Evolutionary conservation across 805 yeast species (phyloP).

Genomic region (Nakazawaea ishiwadae): DNA sequence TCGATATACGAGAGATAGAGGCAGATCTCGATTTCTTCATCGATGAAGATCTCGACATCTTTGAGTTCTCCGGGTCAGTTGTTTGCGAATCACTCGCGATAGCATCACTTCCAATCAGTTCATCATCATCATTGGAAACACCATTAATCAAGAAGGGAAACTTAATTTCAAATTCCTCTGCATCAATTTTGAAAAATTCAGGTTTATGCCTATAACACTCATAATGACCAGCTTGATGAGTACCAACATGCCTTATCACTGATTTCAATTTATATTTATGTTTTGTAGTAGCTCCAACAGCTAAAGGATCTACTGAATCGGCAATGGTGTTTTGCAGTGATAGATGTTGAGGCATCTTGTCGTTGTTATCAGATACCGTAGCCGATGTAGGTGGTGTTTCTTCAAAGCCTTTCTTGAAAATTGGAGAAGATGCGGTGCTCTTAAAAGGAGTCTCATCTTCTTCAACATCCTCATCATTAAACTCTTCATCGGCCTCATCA

Average conservation of each 20-base stretch:
- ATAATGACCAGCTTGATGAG: slow-evolving; percentile 86
- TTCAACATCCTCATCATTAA: slow-evolving; percentile 16
- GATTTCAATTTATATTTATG: slow-evolving; percentile 59
- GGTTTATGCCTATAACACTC: slow-evolving; percentile 85
- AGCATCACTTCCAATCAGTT: neutral
- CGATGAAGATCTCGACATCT: slow-evolving; percentile 5
- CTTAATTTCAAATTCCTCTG: slow-evolving; percentile 15
- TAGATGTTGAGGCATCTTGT: neutral
- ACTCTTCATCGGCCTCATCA: slow-evolving; percentile 16
- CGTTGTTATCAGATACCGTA: neutral
- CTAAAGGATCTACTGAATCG: slow-evolving; percentile 1
- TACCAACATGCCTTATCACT: slow-evolving; percentile 80
- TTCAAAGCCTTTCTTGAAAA: slow-evolving; percentile 2
- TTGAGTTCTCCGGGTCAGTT: slow-evolving; percentile 5
- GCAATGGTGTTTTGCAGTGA: neutral
- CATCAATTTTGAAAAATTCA: slow-evolving; percentile 41
- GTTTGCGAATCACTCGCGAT: slow-evolving; percentile 3
- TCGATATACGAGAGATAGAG: slow-evolving; percentile 2
- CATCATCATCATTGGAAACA: neutral
- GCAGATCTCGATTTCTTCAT: slow-evolving; percentile 4
- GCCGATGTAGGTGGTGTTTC: slow-evolving; percentile 8
- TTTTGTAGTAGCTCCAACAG: neutral
- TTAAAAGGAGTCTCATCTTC: slow-evolving; percentile 6
- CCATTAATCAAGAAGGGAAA: slow-evolving; percentile 10
- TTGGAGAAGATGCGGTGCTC: slow-evolving; percentile 2